phyloP scores from a whole-genome alignment of 2,329 filamentous ascomycete genomes.

The Nothophaeocryptopus gaeumannii region DNA sequence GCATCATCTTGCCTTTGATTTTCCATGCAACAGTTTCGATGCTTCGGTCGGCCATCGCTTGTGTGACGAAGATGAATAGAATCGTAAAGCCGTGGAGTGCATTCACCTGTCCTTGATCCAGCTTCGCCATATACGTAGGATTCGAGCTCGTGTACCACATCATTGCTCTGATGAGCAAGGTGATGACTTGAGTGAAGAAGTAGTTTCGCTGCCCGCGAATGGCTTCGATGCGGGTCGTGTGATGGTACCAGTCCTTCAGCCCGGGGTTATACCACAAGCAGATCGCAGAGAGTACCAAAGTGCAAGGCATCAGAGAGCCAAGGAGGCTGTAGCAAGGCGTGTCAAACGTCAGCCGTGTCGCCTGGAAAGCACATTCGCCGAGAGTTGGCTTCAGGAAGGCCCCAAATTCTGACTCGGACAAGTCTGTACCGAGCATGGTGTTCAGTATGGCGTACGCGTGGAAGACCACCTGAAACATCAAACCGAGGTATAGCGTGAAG shows the following conservation, averaged over 20 bases:
- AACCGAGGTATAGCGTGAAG: conserved; percentile 20
- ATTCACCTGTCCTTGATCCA: conserved; percentile 39
- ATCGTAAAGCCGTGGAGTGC: conserved; percentile 57
- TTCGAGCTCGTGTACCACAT: conserved; percentile 34
- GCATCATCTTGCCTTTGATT: conserved; percentile 33
- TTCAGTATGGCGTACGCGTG: conserved; percentile 29
- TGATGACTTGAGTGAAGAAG: conserved; percentile 63
- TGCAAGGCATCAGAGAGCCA: conserved; percentile 23
- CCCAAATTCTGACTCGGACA: conserved; percentile 5
- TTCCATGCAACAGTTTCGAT: conserved; percentile 30
- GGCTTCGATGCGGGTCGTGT: conserved; percentile 28
- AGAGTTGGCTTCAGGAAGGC: conserved; percentile 16
- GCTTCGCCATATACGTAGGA: conserved; percentile 7
- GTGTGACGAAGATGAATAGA: conserved; percentile 47
- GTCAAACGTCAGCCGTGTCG: conserved; percentile 17
- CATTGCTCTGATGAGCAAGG: conserved; percentile 55
- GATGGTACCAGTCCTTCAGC: conserved; percentile 31
- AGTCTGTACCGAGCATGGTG: conserved; percentile 1
- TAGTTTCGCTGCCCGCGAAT: conserved; percentile 54
- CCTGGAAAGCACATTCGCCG: conserved; percentile 18
- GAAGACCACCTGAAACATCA: conserved; percentile 29
- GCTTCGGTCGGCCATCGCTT: conserved; percentile 23
- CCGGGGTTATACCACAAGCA: conserved; percentile 36
- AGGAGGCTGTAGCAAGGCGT: conserved; percentile 25
- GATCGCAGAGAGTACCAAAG: conserved; percentile 23